These are phyloP conservation scores for Aspergillus fischeri DNA, from an alignment of 2,329 filamentous ascomycete genomes.

Conservation along the genomic window DNA sequence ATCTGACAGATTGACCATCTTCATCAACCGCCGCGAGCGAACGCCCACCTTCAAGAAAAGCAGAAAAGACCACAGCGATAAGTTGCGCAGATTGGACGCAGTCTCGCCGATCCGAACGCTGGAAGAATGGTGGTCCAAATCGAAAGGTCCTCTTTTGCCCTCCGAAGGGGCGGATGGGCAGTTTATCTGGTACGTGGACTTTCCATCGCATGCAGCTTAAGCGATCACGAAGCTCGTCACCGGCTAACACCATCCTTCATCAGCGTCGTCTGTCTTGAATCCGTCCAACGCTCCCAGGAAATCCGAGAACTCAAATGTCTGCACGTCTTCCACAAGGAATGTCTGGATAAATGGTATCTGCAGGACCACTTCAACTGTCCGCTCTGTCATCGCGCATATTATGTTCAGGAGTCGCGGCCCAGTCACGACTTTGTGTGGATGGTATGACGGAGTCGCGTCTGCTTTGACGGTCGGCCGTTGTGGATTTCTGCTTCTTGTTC, in stretches of 20 bases:
- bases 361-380: conserved; percentile 38
- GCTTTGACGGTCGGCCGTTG: background rate
- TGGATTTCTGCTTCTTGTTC: background rate
- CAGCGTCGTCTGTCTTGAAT: conserved; percentile 38
- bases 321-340: conserved; percentile 39
- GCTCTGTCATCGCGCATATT: conserved; percentile 36
- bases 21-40: conserved; percentile 31
- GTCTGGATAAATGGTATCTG: conserved; percentile 38
- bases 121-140: conserved; percentile 35
- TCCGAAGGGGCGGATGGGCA: conserved; percentile 32
- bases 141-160: conserved; percentile 29
- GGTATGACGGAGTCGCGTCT: conserved; percentile 18
- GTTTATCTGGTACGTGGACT: conserved; percentile 32
- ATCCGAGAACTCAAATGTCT: conserved; percentile 37
- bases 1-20: conserved; percentile 24
- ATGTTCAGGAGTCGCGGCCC: conserved; percentile 24
- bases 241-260: conserved; percentile 1
- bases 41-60: conserved; percentile 13
- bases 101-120: conserved; percentile 34
- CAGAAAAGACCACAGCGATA: conserved; percentile 24
- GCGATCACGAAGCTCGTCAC: background rate
- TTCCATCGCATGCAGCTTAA: background rate
- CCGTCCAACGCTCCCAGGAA: conserved; percentile 31
- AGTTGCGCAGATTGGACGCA: conserved; percentile 33
- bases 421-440: conserved; percentile 36